Conservation (phyloP, 768 basidiomycete species). For the Boletus insuetus region DNA sequence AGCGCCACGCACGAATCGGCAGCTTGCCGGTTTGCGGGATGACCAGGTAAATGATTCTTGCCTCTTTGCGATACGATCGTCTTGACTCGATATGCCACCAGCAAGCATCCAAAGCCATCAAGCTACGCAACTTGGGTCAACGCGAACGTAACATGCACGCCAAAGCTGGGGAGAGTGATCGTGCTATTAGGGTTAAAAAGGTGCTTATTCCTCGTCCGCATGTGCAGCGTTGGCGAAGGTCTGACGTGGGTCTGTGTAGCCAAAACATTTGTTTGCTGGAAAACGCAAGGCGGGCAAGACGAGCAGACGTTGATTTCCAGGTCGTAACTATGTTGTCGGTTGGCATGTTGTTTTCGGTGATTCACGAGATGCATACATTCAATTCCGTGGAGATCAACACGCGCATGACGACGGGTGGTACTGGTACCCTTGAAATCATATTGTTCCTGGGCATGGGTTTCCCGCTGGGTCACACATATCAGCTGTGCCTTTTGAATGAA, state of each 20-base stretch:
- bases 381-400: too few relatives aligned
- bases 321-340: slow-evolving; percentile 1
- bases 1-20: slow-evolving; percentile 68
- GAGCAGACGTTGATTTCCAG: slow-evolving; percentile 53
- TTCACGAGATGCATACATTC: neutral
- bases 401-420: too few relatives aligned
- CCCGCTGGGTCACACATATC: too few relatives aligned
- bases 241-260: slow-evolving; percentile 43
- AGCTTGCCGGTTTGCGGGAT: slow-evolving; percentile 77
- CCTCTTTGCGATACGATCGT: neutral
- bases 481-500: too few relatives aligned
- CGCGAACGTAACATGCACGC: slow-evolving; percentile 84
- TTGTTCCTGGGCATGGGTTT: too few relatives aligned
- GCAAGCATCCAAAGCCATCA: slow-evolving; percentile 79
- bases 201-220: slow-evolving; percentile 41
- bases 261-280: slow-evolving; percentile 82
- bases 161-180: slow-evolving; percentile 88
- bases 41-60: slow-evolving; percentile 43
- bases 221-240: neutral
- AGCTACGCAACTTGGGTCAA: slow-evolving; percentile 84
- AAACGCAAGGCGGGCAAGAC: slow-evolving; percentile 87
- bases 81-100: slow-evolving; percentile 26
- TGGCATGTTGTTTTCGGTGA: neutral
- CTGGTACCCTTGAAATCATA: too few relatives aligned
- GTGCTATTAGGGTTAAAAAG: slow-evolving; percentile 80